Evolutionary conservation across 371 early-diverging fungal genomes (phyloP).

Genomic region (Rozella allomycis): DNA sequence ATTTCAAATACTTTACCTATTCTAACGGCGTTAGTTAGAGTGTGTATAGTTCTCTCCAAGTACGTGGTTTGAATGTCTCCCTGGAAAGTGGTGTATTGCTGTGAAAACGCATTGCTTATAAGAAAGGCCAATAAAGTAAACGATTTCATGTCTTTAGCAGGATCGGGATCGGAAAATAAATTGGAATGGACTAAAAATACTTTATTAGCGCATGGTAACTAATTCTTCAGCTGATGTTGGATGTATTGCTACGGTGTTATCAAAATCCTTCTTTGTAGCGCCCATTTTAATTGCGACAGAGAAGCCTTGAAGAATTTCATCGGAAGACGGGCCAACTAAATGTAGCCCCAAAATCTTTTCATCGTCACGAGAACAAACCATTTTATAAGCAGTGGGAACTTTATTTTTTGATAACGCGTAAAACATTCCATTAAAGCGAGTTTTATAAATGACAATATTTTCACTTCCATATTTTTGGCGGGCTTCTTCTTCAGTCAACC

Average conservation of each 20-base stretch:
- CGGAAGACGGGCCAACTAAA: constrained; percentile 69
- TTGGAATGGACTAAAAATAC: background rate
- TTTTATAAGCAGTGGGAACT: constrained; percentile 66
- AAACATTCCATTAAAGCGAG: constrained; percentile 78
- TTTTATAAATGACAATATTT: constrained; percentile 56
- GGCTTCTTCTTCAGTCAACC: constrained; percentile 62
- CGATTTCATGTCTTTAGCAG: no score
- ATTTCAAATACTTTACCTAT: no score
- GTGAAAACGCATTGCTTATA: no score
- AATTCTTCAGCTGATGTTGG: constrained; percentile 88
- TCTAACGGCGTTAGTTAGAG: no score
- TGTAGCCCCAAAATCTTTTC: constrained; percentile 93
- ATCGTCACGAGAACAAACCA: constrained; percentile 54
- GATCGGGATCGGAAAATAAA: no score
- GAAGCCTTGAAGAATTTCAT: constrained; percentile 93
- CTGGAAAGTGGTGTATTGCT: no score
- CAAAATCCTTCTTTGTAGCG: constrained; percentile 88
- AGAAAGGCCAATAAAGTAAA: no score
- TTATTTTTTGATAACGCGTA: constrained; percentile 68
- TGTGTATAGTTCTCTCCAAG: no score
- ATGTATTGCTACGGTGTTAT: constrained; percentile 88
- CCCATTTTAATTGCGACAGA: constrained; percentile 40
- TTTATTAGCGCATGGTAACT: constrained; percentile 20
- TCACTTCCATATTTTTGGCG: constrained; percentile 43
- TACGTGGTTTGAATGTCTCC: no score